Evolutionary conservation across 805 yeast species (phyloP), one percentile per base, ranked within the genome.

Genomic region (Hanseniaspora pseudoguilliermondii): DNA sequence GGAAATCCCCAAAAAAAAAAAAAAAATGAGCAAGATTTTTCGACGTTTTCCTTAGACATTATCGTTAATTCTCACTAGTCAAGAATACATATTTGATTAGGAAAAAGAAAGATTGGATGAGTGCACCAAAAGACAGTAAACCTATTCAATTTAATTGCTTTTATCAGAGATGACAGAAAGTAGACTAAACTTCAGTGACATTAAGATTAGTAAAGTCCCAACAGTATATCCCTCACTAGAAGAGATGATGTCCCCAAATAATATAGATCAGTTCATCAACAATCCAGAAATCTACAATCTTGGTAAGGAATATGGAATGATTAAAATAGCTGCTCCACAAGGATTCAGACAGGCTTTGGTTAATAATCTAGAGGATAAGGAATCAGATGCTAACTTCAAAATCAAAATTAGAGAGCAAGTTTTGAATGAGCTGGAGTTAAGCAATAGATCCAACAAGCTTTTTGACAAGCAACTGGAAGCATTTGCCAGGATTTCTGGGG

Each of bases 331-430:
- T 7, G 83, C 95, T 5, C 90, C 91, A 0, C 57, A 58, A 0
- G 62, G 60, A 1, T 78, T 78, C 71, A 23, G 29, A 16, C 25
- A 41, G 2, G 15, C 21, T 6, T 20, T 51, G 10, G 35, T 11
- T 9, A 56, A 56, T 18, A 49, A 55, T 32, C 43, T 55, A n/a
- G 20, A 34, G 3, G 18, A 39, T 16, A 48, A 48, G 55, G 69
- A 84, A 21, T 73, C 83, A 49, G 70, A 72, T 47, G 62, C 69
- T 7, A 65, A 64, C n/a, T 84, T 85, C 66, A 73, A 68, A 49
- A 85, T 86, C 63, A 82, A 79, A 59, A 83, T 88, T 9, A 67
- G 95, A 55, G 64, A 82, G n/a, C 93, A 85, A 64, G 77, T 74
- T 48, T 63, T 86, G 54, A 76, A 79, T 61, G 87, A 84, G 64